phyloP scores from a whole-genome alignment of 345 rosid genomes.

The Ceriops decandra region DNA sequence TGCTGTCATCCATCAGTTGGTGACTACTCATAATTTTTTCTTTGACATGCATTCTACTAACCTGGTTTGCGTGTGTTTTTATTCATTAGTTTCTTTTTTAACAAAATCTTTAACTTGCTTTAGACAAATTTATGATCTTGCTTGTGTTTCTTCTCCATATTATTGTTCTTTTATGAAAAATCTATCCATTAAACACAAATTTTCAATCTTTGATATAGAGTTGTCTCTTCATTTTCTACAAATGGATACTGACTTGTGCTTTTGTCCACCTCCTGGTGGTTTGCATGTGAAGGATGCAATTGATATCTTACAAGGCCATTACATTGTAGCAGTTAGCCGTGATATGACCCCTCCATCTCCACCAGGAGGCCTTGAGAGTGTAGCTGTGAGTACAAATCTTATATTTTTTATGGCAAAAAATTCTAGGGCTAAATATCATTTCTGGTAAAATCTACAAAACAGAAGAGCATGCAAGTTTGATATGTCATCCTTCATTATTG shows the following conservation, averaged over 20 bases:
- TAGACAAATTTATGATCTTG: neutral
- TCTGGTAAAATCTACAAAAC: too few species aligned
- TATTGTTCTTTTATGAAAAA: neutral
- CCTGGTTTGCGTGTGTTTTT: neutral
- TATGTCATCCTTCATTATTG: neutral
- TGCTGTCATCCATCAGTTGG: neutral
- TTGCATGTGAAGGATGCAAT: slow-evolving; percentile 27
- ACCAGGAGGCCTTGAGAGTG: slow-evolving; percentile 59
- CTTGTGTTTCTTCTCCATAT: neutral
- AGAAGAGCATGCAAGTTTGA: too few species aligned
- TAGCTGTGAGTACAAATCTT: slow-evolving; percentile 62
- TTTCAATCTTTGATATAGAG: neutral
- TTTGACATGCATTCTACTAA: neutral
- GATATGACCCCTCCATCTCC: slow-evolving; percentile 58
- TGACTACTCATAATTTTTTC: neutral
- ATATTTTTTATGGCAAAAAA: neutral
- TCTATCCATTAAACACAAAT: neutral
- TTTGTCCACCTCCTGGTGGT: neutral
- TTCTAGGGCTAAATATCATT: too few species aligned
- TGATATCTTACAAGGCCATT: slow-evolving; percentile 34
- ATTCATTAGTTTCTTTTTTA: neutral
- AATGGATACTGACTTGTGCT: neutral
- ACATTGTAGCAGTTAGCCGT: slow-evolving; percentile 51
- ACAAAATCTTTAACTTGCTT: too few species aligned
- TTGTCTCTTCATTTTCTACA: neutral